phyloP scores from a whole-genome alignment of 2,329 filamentous ascomycete species.

The Phyllosticta capitalensis region DNA sequence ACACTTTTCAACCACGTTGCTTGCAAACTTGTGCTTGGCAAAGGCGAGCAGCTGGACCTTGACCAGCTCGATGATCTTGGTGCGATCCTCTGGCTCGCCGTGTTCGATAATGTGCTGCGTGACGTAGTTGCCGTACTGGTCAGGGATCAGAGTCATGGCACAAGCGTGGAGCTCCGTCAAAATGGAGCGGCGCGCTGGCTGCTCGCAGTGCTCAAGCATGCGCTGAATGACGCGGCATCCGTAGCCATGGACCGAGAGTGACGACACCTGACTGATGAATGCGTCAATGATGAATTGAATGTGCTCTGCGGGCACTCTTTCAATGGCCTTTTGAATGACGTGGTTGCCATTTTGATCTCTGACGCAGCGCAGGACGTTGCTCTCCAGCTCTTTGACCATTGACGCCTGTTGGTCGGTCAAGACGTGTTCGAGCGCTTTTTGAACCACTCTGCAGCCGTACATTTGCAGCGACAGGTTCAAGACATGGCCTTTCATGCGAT shows the following conservation, averaged over 20 bases:
- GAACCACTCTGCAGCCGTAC: conserved; percentile 91
- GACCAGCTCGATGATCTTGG: conserved; percentile 64
- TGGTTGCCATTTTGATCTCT: conserved; percentile 91
- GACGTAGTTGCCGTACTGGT: conserved; percentile 95
- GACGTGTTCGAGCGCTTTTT: conserved; percentile 88
- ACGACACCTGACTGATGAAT: conserved; percentile 64
- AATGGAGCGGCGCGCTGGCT: conserved; percentile 60
- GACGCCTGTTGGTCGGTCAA: conserved; percentile 83
- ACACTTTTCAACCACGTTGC: conserved; percentile 94
- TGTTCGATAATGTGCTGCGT: conserved; percentile 82
- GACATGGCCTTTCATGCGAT: conserved; percentile 80
- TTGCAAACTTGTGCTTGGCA: conserved; percentile 93
- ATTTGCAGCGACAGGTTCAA: conserved; percentile 72
- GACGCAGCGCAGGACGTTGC: conserved; percentile 66
- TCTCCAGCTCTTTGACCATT: conserved; percentile 73
- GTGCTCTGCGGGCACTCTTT: conserved; percentile 65
- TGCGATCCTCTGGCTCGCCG: conserved; percentile 62
- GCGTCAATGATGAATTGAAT: conserved; percentile 79
- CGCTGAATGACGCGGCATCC: conserved; percentile 91
- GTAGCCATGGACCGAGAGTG: conserved; percentile 69
- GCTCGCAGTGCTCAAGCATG: conserved; percentile 73
- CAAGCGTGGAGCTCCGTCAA: conserved; percentile 70
- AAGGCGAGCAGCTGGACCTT: conserved; percentile 60
- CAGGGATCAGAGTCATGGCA: conserved; percentile 62
- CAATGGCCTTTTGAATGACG: conserved; percentile 89